These are phyloP conservation scores for Diplodia mutila DNA, from an alignment of 2,329 filamentous ascomycete genomes.

Conservation along the genomic window DNA sequence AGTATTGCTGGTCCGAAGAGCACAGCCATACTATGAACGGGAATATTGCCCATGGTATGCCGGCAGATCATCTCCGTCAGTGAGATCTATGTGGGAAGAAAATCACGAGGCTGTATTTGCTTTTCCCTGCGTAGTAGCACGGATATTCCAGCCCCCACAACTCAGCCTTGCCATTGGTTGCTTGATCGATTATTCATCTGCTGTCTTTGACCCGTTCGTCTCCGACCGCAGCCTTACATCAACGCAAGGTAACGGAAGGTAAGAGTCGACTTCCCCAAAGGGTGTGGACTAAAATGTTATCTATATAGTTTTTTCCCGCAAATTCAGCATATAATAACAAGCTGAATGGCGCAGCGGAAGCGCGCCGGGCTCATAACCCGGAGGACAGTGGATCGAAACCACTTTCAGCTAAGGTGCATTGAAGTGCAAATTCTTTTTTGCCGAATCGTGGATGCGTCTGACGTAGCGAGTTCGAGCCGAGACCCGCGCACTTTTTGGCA, in stretches of 20 bases:
- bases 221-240: too few relatives aligned
- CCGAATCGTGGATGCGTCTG: neutral
- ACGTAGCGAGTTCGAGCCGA: constrained; percentile 13
- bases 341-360: constrained; percentile 29
- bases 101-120: too few relatives aligned
- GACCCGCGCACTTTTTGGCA: neutral
- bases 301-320: too few relatives aligned
- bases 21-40: neutral
- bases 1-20: neutral
- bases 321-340: neutral
- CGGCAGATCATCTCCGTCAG: neutral
- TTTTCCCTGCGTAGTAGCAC: too few relatives aligned
- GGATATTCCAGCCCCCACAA: too few relatives aligned
- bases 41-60: neutral
- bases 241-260: too few relatives aligned
- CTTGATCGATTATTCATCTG: too few relatives aligned
- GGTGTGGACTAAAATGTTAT: too few relatives aligned
- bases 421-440: neutral
- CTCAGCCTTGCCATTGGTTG: too few relatives aligned
- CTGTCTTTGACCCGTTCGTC: too few relatives aligned
- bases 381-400: constrained; percentile 40
- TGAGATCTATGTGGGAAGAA: too few relatives aligned
- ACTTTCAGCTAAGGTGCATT: constrained; percentile 24
- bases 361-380: constrained; percentile 39
- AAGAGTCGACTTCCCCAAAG: too few relatives aligned